Evolutionary conservation across 2,329 filamentous ascomycete species (phyloP), one percentile per base, ranked within the genome.

Genomic region (Curvularia eragrostidis): DNA sequence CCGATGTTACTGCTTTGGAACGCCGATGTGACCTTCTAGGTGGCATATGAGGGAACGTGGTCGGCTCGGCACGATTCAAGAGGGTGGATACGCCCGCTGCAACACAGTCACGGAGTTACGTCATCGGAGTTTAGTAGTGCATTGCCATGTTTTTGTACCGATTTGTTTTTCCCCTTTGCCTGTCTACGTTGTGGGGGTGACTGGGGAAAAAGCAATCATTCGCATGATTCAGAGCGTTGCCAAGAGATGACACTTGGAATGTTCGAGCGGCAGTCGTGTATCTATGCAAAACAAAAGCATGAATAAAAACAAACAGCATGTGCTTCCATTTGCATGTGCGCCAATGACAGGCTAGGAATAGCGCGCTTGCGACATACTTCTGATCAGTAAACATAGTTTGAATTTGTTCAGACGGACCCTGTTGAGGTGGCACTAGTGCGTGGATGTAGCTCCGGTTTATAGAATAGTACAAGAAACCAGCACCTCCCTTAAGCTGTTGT

Each of bases 121-220:
- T 55, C 53, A 55, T 44, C 39, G 47, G 47, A 7, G 47, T 39
- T 23, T 12, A 44, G 30, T 32, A 34, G 13, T 42, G 39, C 13
- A 15, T n/a, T 24, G 19, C 21, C 23, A 42, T n/a, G 39, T 15
- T 24, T 23, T 26, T 12, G 23, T 26, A 15, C 21, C n/a, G n/a
- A 26, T 28, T 6, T 21, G 3, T 9, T 28, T 44, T 24, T 15
- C 24, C 44, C 18, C 18, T 18, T 21, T 23, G 28, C 18, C 8
- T 46, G 15, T 19, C 19, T 18, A 46, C 15, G 5, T 10, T 47
- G 13, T 21, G 24, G n/a, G 24, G 9, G 26, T 30, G 18, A 19
- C 19, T 7, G 13, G 10, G 18, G 12, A 48, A 48, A 24, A 24
- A 24, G 21, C 46, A 26, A 38, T 13, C 12, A 6, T 12, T 23